Conservation (phyloP, 208 protist genomes). For the Perkinsela sp. region DNA sequence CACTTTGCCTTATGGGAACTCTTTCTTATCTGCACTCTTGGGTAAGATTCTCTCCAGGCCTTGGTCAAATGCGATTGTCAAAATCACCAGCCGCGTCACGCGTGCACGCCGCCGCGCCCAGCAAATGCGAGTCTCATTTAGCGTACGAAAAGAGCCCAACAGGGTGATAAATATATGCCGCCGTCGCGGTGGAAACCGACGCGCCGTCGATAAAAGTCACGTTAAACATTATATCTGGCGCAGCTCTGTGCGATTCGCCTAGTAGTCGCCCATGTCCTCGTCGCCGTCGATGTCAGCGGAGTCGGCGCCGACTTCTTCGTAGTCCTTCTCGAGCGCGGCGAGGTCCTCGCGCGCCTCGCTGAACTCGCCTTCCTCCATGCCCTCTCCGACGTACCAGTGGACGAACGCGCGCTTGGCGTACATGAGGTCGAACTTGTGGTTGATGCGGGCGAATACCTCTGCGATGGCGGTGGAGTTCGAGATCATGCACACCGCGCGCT, state of each 20-base stretch:
- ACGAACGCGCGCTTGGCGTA: slow-evolving; percentile 76
- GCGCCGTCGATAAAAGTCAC: no score
- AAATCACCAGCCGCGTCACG: no score
- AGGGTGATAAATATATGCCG: no score
- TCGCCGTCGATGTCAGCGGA: slow-evolving; percentile 18
- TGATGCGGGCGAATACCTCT: slow-evolving; percentile 61
- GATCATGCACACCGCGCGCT: slow-evolving; percentile 64
- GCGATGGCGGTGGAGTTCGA: slow-evolving; percentile 68
- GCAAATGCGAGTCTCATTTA: no score
- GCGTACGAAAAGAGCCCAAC: no score
- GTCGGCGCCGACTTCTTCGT: slow-evolving; percentile 61
- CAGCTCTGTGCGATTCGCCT: slow-evolving; percentile 2
- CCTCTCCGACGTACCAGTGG: slow-evolving; percentile 80
- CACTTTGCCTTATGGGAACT: no score
- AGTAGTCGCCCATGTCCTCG: slow-evolving; percentile 19
- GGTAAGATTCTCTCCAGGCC: no score
- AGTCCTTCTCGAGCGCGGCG: slow-evolving; percentile 73
- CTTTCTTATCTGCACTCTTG: no score
- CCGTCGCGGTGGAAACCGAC: no score
- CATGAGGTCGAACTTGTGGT: slow-evolving; percentile 81
- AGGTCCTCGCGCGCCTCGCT: slow-evolving; percentile 71
- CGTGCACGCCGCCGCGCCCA: no score
- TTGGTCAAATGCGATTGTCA: no score
- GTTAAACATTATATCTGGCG: no score
- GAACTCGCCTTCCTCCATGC: slow-evolving; percentile 82